Evolutionary conservation across 2,329 filamentous ascomycete species (phyloP), one percentile per base, ranked within the genome.

Genomic region (Fusarium pseudonygamai): DNA sequence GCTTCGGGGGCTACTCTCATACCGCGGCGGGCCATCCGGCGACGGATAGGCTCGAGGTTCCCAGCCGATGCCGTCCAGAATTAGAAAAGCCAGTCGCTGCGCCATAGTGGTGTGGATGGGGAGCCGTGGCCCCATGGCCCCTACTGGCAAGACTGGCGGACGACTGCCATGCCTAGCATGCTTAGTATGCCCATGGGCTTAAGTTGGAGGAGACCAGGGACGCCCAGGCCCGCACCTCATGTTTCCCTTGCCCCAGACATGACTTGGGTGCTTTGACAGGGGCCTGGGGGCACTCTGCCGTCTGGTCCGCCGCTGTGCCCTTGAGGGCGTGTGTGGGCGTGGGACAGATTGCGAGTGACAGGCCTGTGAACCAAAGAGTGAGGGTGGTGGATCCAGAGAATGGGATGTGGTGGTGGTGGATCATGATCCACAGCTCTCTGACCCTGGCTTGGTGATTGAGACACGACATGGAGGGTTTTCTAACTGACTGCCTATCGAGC

Each of bases 391-490:
- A 74, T 69, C 57, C 60, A 71, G 57, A 70, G 57, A 69, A 74
- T 77, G 71, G 75, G 75, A 73, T 69, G 72, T 72, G 64, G 63
- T 74, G 58, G 59, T 67, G 69, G 76, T 77, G 76, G 76, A 77
- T 74, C 74, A 73, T 68, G 73, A 72, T 72, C 74, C 74, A 77
- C 76, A 71, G 73, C 73, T 71, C 77, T 67, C 77, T 76, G 69
- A 76, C 85, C 84, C 84, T 82, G 80, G 81, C 72, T 67, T 64
- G 61, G 55, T 83, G 84, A 85, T 85, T 87, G 85, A 88, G 86
- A 87, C 85, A 86, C 79, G 75, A 82, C 83, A 83, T 83, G 82
- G 79, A 78, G 67, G 72, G 68, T 75, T 77, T 75, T 75, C 72
- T 60, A 77, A 70, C 65, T 78, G 72, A 74, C 67, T 78, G 70